Evolutionary conservation across 2,329 filamentous ascomycete species (phyloP), one percentile per base, ranked within the genome.

Genomic region (Dryadomyces quercus-mongolicae): DNA sequence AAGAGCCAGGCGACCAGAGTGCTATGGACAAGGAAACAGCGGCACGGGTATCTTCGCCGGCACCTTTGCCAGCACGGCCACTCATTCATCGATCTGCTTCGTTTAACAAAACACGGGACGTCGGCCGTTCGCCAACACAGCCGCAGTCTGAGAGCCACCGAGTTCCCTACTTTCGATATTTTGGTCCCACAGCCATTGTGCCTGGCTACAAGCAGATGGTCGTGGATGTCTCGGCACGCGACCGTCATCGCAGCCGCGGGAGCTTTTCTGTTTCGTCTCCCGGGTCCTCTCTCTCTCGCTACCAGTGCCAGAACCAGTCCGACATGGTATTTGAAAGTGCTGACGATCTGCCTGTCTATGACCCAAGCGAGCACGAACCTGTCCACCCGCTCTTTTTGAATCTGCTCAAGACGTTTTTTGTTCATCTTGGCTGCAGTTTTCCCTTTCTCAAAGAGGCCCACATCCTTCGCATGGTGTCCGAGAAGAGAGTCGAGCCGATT

Each of bases 121-220:
- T 31, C 8, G 25, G 4, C 8, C 53, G 58, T 55, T 52, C 57
- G 6, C 48, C 55, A 13, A n/a, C 50, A 0, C 49, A 47, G 15
- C n/a, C n/a, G 15, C 22, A 42, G 25, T 34, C 12, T 6, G 74
- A 78, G 65, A 73, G 78, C 57, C 73, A 85, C 63, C 78, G 85
- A 53, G 87, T 95, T 59, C 89, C 89, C 0, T 95, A 93, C 66
- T 95, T 95, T 62, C 77, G 90, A 57, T 95, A 93, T 68, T 93
- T 95, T 65, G 90, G 89, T 0, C 88, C 88, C 0, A 95, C 90
- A 1, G 90, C 89, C 58, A 95, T 95, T 63, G 88, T 93, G 52
- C 89, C 89, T 1, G 89, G 89, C 21, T 94, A 90, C 71, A 94
- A 94, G 68, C 88, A 94, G 67, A 94, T 94, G 88, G 87, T 94